Base-by-base conservation (phyloP, 345 rosid genomes). In the Psidium guajava region DNA sequence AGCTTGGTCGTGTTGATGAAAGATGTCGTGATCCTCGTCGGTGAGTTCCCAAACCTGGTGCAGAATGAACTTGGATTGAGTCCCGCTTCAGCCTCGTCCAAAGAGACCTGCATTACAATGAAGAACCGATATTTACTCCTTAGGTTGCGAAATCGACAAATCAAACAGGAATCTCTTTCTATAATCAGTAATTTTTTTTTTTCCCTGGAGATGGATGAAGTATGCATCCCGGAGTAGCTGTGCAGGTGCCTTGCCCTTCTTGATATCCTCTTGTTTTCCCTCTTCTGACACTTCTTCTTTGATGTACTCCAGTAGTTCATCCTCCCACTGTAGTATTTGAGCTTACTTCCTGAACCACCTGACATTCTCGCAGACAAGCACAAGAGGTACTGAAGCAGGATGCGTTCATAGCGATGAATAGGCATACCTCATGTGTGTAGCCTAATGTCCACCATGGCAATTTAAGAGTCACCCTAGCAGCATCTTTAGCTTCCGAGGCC, bases 401-500 rank as follows among this genome's bases (percentile, higher is more conserved):
- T 82, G 83, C 52, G 47, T 64, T 25, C 27, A 59, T 50, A 55
- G 83, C 20, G 27, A 49, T 32, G n/a, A 10, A 27, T 44, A 83
- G 5, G 5, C 89, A 53, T 93, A 87, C 98, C 93, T 93, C 88
- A 57, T 95, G 95, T 53, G 93, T 75, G 87, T 96, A 95, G 83
- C 98, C 98, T 88, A 95, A 87, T 13, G 96, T 96, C 98, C 98
- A 96, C 98, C 98, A 96, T 57, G 98, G 98, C 73, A 96, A 94
- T 90, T 92, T 95, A 96, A 96, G 85, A 86, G 96, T 95, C 61
- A 92, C 95, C 92, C 99, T 93, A 42, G 98, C 98, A 8, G 99
- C 91, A 59, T 95, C 98, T 91, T 96, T 95, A 82, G 98, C 98
- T 88, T 96, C 99, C 16, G 94, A 89, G 54, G 81, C 85, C 56